Base-by-base conservation (phyloP, 345 rosid genomes). In the Clarkia xantiana region DNA sequence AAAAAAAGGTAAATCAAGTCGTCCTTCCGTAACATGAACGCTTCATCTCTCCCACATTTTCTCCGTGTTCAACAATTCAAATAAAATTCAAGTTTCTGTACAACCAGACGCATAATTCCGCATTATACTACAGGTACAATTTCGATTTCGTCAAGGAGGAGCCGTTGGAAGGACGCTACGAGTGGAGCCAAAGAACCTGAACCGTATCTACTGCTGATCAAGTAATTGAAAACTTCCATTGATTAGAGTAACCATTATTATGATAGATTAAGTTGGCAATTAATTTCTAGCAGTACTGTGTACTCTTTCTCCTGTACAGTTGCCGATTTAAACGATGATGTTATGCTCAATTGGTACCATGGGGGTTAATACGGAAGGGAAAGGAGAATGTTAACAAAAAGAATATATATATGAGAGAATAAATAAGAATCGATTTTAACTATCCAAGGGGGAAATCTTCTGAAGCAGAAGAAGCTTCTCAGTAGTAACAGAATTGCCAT, bases 81-180 rank as follows among this genome's bases (percentile, higher is more conserved):
- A 16, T 18, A 12, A 11, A 4, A 39, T 18, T 40, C 2, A 16
- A 44, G 45, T 29, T 43, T 51, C 55, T 42, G 12, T n/a, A 46
- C 16, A 51, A 40, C 45, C 49, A 52, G 60, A 49, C 45, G 23
- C 40, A 17, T 34, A 25, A 17, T 16, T 18, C 9, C n/a, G 25
- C 29, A 23, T 20, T 18, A 16, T 18, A 43, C 18, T 45, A 22
- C 62, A 82, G 91, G 86, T 82, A 79, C 45, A 82, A 80, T 53
- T 80, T 62, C 49, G 83, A 80, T 57, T 58, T 74, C 12, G 70
- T 52, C 53, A 66, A 72, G 65, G 87, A 80, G 58, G 63, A 71
- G 61, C 81, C 87, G 25, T 47, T 72, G 67, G 76, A 80, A 62
- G 87, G 87, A 63, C 76, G 81, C 45, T 60, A 51, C 52, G 18